Evolutionary conservation across 2,329 filamentous ascomycete genomes (phyloP).

Genomic region (Hawksworthiomyces lignivorus): DNA sequence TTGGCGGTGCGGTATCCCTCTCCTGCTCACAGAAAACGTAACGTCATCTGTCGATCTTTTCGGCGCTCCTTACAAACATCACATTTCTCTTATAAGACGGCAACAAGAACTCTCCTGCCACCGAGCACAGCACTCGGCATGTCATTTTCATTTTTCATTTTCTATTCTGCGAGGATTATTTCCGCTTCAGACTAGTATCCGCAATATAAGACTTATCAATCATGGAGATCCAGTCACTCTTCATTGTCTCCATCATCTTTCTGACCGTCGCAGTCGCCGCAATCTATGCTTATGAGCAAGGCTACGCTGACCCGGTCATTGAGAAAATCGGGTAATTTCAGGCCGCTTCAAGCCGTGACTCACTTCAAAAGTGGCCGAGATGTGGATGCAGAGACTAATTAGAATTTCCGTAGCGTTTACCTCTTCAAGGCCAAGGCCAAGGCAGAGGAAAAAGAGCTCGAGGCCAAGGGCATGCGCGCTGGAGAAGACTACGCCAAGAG

Average conservation of each 20-base stretch:
- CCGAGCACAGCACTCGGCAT: too few relatives aligned
- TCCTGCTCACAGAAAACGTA: too few relatives aligned
- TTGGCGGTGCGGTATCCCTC: too few relatives aligned
- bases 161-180: not conserved
- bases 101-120: too few relatives aligned
- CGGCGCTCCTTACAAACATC: too few relatives aligned
- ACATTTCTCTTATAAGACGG: too few relatives aligned
- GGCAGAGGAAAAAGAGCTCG: constrained; percentile 31
- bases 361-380: too few relatives aligned
- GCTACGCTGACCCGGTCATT: constrained; percentile 29
- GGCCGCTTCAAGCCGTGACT: too few relatives aligned
- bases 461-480: constrained; percentile 30
- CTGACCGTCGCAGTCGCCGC: constrained; percentile 23
- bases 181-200: not conserved
- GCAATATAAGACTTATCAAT: too few relatives aligned
- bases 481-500: constrained; percentile 30
- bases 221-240: constrained; percentile 8
- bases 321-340: constrained; percentile 28
- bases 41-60: too few relatives aligned
- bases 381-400: too few relatives aligned
- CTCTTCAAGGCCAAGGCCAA: constrained; percentile 33
- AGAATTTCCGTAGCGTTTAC: constrained; percentile 23
- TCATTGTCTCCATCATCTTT: constrained; percentile 21
- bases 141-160: not conserved
- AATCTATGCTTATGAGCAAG: constrained; percentile 29